Base-by-base conservation (phyloP, 352 stramenopile genomes). In the Phytopythium ostracodes region DNA sequence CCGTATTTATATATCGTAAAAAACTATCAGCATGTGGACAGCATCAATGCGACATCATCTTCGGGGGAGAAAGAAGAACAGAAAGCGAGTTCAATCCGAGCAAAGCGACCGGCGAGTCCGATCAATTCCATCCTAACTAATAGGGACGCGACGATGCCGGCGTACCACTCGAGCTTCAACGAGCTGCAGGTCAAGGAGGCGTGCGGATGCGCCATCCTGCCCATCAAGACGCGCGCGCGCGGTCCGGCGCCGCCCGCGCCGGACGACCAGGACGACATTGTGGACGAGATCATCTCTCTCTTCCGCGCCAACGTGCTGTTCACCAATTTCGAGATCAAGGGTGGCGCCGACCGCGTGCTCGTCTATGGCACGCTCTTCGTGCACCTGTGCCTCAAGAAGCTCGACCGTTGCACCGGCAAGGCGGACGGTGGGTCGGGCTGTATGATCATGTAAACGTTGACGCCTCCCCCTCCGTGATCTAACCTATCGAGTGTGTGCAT, bases 281-380 rank as follows among this genome's bases (percentile, higher is more conserved):
- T 97, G 49, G 93, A 98, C 74, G 94, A 98, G 75, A 89, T 94
- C 43, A 81, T 98, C 61, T 81, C 89, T 67, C 89, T 96, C 67
- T 98, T 97, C 72, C 87, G 94, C 42, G 91, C 89, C 7, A 98
- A 98, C 75, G 88, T 98, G 43, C 72, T 98, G 25, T 98, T 98
- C 69, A 94, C 89, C 42, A 97, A 97, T 75, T 98, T 94, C 66
- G 88, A 96, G 69, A 90, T 98, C 66, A 91, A 97, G 60, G 91
- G 91, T 46, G 79, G 78, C 57, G 87, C 89, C 44, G 92, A 98
- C 75, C 88, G 92, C 56, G 91, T 96, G 66, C 79, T 98, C 55
- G 93, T 98, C 67, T 98, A 98, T 77, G 85, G 96, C 52, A 98
- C 92, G 61, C 80, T 98, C 25, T 98, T 94, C 69, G 88, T 96